Evolutionary conservation across 2,329 filamentous ascomycete genomes (phyloP).

Genomic region (Talaromyces sp.): DNA sequence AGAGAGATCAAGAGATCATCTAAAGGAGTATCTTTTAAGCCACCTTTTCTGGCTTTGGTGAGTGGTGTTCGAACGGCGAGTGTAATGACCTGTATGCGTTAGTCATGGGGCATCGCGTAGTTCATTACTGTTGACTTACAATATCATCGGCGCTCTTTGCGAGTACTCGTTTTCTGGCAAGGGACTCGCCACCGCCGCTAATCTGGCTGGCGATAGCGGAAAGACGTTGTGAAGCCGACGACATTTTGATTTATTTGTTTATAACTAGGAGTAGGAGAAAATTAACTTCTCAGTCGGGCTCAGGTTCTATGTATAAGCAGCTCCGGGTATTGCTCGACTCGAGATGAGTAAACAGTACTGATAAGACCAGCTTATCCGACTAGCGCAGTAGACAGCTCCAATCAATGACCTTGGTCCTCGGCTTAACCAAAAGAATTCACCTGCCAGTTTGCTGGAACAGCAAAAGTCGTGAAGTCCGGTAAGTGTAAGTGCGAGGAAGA

Average conservation of each 20-base stretch:
- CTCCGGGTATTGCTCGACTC: background rate
- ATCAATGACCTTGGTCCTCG: background rate
- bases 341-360: background rate
- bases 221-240: constrained; percentile 38
- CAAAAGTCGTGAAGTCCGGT: background rate
- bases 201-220: constrained; percentile 43
- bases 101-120: background rate
- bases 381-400: background rate
- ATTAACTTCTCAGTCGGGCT: background rate
- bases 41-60: constrained; percentile 40
- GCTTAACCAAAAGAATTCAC: background rate
- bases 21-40: constrained; percentile 38
- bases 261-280: background rate
- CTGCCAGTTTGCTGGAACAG: background rate
- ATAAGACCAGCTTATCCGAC: background rate
- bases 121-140: constrained; percentile 28
- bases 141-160: constrained; percentile 40
- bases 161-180: constrained; percentile 32
- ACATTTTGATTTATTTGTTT: constrained; percentile 26
- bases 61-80: constrained; percentile 39
- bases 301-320: background rate
- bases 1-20: constrained; percentile 38
- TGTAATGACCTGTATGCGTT: constrained; percentile 35
- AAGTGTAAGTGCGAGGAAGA: background rate
- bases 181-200: constrained; percentile 29